These are phyloP conservation scores for Chaetothyriales sp. DNA, from an alignment of 2,329 filamentous ascomycete species.

Conservation along the genomic window DNA sequence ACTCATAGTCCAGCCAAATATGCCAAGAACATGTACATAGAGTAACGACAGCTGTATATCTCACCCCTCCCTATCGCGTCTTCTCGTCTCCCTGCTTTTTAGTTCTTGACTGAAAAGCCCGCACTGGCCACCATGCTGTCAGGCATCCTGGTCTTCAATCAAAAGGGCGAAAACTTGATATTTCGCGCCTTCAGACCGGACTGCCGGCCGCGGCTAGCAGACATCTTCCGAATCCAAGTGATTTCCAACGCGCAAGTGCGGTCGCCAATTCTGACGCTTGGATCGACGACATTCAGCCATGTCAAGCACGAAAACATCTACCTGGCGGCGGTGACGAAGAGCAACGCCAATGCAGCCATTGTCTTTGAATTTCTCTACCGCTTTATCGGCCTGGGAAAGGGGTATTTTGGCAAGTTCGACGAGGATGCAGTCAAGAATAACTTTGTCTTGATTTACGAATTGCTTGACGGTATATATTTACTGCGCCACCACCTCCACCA, in stretches of 20 bases:
- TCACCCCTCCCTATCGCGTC: not conserved
- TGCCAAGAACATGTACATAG: too few relatives aligned
- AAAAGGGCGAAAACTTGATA: slow-evolving; percentile 99
- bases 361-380: slow-evolving; percentile 97
- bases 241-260: slow-evolving; percentile 97
- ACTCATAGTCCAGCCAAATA: too few relatives aligned
- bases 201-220: slow-evolving; percentile 89
- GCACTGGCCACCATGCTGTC: slow-evolving; percentile 57
- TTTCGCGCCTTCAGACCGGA: slow-evolving; percentile 98
- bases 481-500: not conserved
- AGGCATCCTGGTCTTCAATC: slow-evolving; percentile 95
- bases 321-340: slow-evolving; percentile 92
- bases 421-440: slow-evolving; percentile 99
- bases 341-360: slow-evolving; percentile 94
- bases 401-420: slow-evolving; percentile 98
- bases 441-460: slow-evolving; percentile 95
- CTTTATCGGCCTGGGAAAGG: slow-evolving; percentile 74
- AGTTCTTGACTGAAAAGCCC: not conserved
- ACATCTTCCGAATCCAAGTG: slow-evolving; percentile 98
- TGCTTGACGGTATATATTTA: slow-evolving; percentile 60
- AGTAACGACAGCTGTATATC: too few relatives aligned
- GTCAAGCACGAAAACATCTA: slow-evolving; percentile 99
- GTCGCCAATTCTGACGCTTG: slow-evolving; percentile 90
- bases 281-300: slow-evolving; percentile 97
- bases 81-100: not conserved